A percentile compares a stretch with the other conserved stretches of the same genome.
These are phyloP conservation scores for Diplodia seriata DNA, from an alignment of 2,329 filamentous ascomycete genomes.

Conservation along the genomic window DNA sequence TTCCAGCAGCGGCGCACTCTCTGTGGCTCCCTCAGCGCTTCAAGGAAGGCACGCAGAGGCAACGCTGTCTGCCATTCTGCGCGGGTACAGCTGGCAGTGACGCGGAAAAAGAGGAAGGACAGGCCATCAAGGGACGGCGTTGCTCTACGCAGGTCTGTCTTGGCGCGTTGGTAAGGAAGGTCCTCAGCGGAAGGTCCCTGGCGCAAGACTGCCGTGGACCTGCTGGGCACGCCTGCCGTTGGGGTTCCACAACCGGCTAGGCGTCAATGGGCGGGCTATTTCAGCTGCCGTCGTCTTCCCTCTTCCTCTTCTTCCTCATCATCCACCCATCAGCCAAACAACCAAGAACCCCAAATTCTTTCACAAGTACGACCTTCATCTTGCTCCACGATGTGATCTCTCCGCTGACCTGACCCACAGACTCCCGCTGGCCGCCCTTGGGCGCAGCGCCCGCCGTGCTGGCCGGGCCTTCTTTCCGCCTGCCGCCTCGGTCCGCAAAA, in stretches of 20 bases:
- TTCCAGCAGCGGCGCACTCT: too few relatives aligned
- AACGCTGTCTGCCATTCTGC: too few relatives aligned
- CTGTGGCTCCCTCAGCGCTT: too few relatives aligned
- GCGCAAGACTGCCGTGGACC: background rate
- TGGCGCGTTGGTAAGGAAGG: accelerated
- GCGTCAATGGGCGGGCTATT: background rate
- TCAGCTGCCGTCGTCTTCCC: background rate
- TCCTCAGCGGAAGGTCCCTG: background rate
- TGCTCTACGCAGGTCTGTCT: background rate
- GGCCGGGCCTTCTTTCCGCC: background rate
- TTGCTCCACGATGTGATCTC: background rate
- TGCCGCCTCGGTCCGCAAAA: background rate
- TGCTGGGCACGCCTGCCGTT: background rate
- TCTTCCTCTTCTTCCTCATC: background rate
- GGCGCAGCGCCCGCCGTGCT: background rate
- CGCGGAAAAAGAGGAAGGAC: too few relatives aligned
- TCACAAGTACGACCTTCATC: too few relatives aligned
- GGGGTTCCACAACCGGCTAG: background rate
- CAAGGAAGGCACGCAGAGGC: too few relatives aligned
- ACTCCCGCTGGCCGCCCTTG: background rate
- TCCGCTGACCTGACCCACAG: background rate
- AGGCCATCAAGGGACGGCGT: too few relatives aligned
- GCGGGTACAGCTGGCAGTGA: too few relatives aligned
- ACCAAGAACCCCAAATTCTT: too few relatives aligned
- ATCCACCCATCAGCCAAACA: background rate